Evolutionary conservation across 495 filamentous ascomycete genomes (phyloP).

Genomic region (Penicillium daleae): DNA sequence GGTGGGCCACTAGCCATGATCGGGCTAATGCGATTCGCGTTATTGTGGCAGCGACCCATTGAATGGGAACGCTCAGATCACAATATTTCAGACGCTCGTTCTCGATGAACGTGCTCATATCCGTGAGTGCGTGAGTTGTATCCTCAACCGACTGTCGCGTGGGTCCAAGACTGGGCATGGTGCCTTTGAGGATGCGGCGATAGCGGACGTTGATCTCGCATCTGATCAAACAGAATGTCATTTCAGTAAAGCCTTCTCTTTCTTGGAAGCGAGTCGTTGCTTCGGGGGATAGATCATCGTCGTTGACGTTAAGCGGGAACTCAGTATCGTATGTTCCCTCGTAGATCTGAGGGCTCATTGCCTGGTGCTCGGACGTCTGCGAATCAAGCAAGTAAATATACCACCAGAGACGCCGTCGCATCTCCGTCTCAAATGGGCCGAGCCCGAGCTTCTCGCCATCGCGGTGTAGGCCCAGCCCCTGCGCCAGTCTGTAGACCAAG

Average conservation of each 20-base stretch:
- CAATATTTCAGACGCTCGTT: background rate
- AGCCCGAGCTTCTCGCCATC: background rate
- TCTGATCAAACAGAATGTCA: background rate
- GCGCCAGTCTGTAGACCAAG: background rate
- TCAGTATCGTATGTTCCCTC: background rate
- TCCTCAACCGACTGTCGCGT: background rate
- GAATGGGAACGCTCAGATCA: background rate
- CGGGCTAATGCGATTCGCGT: conserved; percentile 1
- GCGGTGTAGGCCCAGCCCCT: background rate
- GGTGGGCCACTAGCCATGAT: conserved; percentile 3
- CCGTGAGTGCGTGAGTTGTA: background rate
- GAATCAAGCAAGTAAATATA: background rate
- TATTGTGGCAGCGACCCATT: background rate
- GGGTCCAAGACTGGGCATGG: background rate
- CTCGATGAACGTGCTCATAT: conserved; percentile 4
- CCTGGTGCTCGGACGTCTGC: background rate
- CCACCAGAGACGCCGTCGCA: background rate
- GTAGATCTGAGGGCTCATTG: background rate
- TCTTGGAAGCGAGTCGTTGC: background rate
- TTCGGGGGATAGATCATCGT: background rate
- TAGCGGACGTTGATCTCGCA: background rate
- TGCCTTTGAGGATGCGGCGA: background rate
- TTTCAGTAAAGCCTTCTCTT: background rate
- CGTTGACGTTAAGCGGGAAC: background rate
- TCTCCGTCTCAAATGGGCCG: background rate